Percentiles rank a stretch among this genome's conserved stretches.
Evolutionary conservation across 495 filamentous ascomycete species (phyloP).

Genomic region (Stereocaulon alpinum): DNA sequence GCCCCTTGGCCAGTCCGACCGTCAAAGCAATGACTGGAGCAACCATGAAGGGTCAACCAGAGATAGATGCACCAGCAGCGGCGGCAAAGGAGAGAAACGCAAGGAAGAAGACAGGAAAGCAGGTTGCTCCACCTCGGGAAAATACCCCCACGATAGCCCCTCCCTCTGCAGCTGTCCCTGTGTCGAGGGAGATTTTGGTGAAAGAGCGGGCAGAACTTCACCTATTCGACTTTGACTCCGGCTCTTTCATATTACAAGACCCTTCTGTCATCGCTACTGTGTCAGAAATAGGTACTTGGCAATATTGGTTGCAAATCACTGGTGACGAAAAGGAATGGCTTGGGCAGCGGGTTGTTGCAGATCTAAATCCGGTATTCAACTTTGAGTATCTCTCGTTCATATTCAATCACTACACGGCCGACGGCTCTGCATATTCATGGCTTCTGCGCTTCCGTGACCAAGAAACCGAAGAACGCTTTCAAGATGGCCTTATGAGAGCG

Average conservation of each 20-base stretch:
- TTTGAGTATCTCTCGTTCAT: slow-evolving; percentile 97
- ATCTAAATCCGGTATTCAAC: slow-evolving; percentile 98
- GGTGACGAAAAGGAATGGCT: slow-evolving; percentile 76
- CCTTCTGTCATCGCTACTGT: slow-evolving; percentile 63
- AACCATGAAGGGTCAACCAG: slow-evolving; percentile 20
- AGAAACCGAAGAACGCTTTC: slow-evolving; percentile 71
- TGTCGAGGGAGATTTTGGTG: slow-evolving; percentile 58
- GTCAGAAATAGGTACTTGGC: slow-evolving; percentile 79
- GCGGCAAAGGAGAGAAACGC: slow-evolving; percentile 33
- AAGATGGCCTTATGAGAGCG: slow-evolving; percentile 87
- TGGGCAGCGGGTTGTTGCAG: slow-evolving; percentile 70
- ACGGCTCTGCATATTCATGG: slow-evolving; percentile 93
- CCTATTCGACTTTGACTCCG: slow-evolving; percentile 79
- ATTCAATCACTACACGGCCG: slow-evolving; percentile 87
- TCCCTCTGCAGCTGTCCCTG: slow-evolving; percentile 52
- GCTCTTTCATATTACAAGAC: slow-evolving; percentile 78
- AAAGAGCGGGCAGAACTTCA: slow-evolving; percentile 78
- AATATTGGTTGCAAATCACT: slow-evolving; percentile 89
- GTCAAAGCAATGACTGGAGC: slow-evolving; percentile 33
- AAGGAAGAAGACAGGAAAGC: slow-evolving; percentile 28
- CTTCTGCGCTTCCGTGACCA: slow-evolving; percentile 83
- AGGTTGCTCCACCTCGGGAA: slow-evolving; percentile 27
- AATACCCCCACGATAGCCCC: slow-evolving; percentile 43
- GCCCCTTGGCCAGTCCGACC: slow-evolving; percentile 59
- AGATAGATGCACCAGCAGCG: slow-evolving; percentile 30